These are phyloP conservation scores for Pythium apleroticum DNA, from an alignment of 352 stramenopile species.

Conservation along the genomic window DNA sequence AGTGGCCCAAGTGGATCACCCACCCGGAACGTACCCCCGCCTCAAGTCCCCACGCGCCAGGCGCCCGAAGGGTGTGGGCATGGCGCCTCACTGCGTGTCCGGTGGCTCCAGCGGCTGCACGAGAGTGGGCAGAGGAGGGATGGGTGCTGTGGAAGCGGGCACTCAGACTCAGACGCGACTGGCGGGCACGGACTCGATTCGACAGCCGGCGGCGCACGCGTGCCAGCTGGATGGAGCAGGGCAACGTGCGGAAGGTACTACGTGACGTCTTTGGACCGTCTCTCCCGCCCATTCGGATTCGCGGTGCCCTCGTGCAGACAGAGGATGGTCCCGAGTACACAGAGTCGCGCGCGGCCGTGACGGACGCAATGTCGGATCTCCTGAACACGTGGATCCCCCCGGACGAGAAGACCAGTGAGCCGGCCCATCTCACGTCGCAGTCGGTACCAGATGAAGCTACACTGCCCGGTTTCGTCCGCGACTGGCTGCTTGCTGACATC, in stretches of 20 bases:
- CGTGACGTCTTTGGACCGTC: neutral
- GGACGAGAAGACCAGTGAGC: neutral
- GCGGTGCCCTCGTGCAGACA: neutral
- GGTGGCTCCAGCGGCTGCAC: neutral
- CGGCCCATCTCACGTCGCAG: neutral
- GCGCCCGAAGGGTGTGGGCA: neutral
- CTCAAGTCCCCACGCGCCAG: neutral
- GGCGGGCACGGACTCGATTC: neutral
- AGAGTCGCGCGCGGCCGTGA: neutral
- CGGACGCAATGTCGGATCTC: neutral
- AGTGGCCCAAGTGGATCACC: neutral
- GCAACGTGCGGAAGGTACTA: neutral
- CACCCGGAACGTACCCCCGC: neutral
- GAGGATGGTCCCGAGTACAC: neutral
- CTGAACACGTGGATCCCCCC: neutral
- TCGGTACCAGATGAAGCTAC: neutral
- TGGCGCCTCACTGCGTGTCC: neutral
- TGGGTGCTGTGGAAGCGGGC: neutral
- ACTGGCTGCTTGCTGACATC: conserved; percentile 3
- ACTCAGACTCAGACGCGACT: neutral
- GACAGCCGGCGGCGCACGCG: neutral
- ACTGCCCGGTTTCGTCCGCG: neutral
- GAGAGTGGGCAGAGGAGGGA: neutral
- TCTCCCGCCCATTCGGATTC: neutral
- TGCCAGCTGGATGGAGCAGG: neutral